Percentiles rank a stretch among this genome's conserved stretches.
phyloP scores from a whole-genome alignment of 1,284 basidiomycete genomes.

The Ganoderma sinense region DNA sequence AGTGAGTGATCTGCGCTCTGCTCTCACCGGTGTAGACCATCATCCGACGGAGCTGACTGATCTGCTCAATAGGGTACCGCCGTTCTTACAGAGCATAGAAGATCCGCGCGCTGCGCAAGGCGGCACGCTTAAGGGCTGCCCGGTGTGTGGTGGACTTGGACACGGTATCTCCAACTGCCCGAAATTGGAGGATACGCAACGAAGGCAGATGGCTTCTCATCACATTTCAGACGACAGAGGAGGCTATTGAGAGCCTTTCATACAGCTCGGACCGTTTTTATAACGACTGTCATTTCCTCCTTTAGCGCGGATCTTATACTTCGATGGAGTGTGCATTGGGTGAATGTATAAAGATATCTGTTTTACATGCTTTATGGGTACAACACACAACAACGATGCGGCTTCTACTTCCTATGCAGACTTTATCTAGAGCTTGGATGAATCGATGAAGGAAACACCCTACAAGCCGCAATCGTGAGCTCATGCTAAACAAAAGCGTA shows the following conservation, averaged over 20 bases:
- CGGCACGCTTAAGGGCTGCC: constrained; percentile 85
- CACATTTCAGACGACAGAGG: constrained; percentile 70
- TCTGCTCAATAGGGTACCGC: constrained; percentile 77
- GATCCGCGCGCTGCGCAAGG: constrained; percentile 88
- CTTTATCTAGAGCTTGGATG: constrained; percentile 35
- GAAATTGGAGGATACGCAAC: constrained; percentile 93
- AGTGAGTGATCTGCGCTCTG: constrained; percentile 57
- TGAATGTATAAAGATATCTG: background rate
- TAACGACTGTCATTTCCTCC: background rate
- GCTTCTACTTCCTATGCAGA: constrained; percentile 16
- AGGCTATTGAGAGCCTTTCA: constrained; percentile 50
- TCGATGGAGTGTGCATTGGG: background rate
- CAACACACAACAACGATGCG: constrained; percentile 19
- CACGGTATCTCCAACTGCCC: constrained; percentile 95
- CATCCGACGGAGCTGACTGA: constrained; percentile 11
- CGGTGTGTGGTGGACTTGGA: constrained; percentile 96
- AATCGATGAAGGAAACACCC: constrained; percentile 47
- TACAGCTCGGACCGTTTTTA: background rate
- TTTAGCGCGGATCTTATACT: background rate
- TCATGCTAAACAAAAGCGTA: background rate
- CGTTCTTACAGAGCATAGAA: constrained; percentile 92
- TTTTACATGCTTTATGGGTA: constrained; percentile 21
- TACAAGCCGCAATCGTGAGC: constrained; percentile 22
- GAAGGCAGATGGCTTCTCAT: constrained; percentile 89
- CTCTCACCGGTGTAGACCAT: constrained; percentile 9